Evolutionary conservation across 2,329 filamentous ascomycete species (phyloP), one percentile per base, ranked within the genome.

Genomic region (Xylaria arbuscula): DNA sequence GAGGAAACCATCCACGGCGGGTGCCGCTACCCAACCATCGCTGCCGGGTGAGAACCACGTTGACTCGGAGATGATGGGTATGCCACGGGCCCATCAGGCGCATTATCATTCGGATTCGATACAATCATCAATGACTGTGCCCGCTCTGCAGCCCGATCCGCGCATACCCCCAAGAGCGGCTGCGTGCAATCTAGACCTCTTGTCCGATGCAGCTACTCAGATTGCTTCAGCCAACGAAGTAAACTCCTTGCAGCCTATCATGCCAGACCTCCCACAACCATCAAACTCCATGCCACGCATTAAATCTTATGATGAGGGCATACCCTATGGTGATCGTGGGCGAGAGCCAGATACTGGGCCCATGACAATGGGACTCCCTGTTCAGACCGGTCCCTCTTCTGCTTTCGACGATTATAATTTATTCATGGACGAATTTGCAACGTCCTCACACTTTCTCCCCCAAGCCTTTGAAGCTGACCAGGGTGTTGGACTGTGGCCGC

Each of bases 201-300:
- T 89, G 19, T 89, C 87, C 5, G 86, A 89, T 75, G 87, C 87
- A n/a, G 87, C 87, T 1, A 84, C 82, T 1, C 82, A 84, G 64
- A 80, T 84, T 15, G 83, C 83, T 7, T 83, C 87, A 19, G 85
- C 84, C n/a, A 86, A 84, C 66, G 85, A 87, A 72, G 84, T 86
- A 28, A 83, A 81, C 68, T 79, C 82, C n/a, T 84, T 87, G 72
- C 85, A 84, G 65, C 81, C 83, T 24, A 83, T 86, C 77, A 82
- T 87, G 72, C 75, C 81, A 10, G 84, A 84, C 28, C 78, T 85
- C 36, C 72, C 76, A 69, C 84, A 84, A 55, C 70, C 78, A 6
- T 79, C 82, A 42, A 75, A 79, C 13, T 79, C 79, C 9, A 79
- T 86, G 42, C 74, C 81, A 7, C 81, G 83, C 22, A 83, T 83